Conservation (phyloP, 768 basidiomycete genomes). For the Boletus fagicola region DNA sequence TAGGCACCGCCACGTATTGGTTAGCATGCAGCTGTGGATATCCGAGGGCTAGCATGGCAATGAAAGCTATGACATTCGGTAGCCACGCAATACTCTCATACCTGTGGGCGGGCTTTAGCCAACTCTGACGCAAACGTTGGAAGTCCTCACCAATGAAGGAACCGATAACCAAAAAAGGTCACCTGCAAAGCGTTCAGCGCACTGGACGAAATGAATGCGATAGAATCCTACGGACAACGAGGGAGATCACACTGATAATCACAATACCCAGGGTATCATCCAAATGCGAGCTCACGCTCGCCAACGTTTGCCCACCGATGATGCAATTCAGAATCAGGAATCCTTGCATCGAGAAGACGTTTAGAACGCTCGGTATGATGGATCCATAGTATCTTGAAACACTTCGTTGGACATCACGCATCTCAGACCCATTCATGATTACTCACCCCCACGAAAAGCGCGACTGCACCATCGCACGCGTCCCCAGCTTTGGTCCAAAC, state of each 20-base stretch:
- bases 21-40: slow-evolving; percentile 59
- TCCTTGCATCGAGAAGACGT: slow-evolving; percentile 51
- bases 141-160: slow-evolving; percentile 53
- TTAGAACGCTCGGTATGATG: slow-evolving; percentile 43
- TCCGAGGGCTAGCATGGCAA: slow-evolving; percentile 64
- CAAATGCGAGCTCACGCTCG: slow-evolving; percentile 41
- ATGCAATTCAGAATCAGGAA: slow-evolving; percentile 61
- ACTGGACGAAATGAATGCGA: not conserved
- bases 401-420: not conserved
- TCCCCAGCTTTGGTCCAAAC: slow-evolving; percentile 54
- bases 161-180: slow-evolving; percentile 61
- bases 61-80: slow-evolving; percentile 67
- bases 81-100: slow-evolving; percentile 78
- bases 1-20: slow-evolving; percentile 34
- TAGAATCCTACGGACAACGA: slow-evolving; percentile 23
- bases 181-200: slow-evolving; percentile 35
- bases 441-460: slow-evolving; percentile 52
- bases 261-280: slow-evolving; percentile 34
- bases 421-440: slow-evolving; percentile 11
- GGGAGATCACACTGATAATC: slow-evolving; percentile 33
- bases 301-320: slow-evolving; percentile 59
- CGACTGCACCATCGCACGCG: slow-evolving; percentile 57
- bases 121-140: not conserved
- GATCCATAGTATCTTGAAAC: slow-evolving; percentile 39
- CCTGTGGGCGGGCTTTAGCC: slow-evolving; percentile 36